Conservation (phyloP, 768 basidiomycete genomes). For the Suillus subaureus region DNA sequence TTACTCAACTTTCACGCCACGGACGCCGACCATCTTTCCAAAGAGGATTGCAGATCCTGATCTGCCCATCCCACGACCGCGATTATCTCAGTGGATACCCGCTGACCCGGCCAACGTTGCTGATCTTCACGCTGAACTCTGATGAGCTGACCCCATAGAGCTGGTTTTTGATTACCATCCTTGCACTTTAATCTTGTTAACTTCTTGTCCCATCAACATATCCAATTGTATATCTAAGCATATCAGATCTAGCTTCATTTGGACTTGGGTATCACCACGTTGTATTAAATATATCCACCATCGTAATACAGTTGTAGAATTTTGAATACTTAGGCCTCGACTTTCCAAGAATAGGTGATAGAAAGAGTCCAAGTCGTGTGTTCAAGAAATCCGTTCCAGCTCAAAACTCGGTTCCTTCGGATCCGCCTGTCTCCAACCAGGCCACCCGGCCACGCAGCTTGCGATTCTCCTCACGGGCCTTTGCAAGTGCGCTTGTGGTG, state of each 20-base stretch:
- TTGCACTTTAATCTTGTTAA: not conserved
- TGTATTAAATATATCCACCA: constrained; percentile 3
- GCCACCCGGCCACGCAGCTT: constrained; percentile 46
- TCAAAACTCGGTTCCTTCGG: constrained; percentile 35
- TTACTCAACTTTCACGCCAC: constrained; percentile 18
- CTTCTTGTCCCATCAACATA: not conserved
- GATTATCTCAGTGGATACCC: constrained; percentile 53
- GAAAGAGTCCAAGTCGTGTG: not conserved
- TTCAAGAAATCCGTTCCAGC: constrained; percentile 5
- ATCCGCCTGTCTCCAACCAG: constrained; percentile 36
- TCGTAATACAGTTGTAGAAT: constrained; percentile 7
- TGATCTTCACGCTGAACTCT: constrained; percentile 22
- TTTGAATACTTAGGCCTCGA: not conserved
- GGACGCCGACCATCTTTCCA: constrained; percentile 38
- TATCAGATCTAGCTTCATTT: not conserved
- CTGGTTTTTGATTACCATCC: constrained; percentile 7
- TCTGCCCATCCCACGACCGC: constrained; percentile 56
- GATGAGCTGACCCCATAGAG: constrained; percentile 15
- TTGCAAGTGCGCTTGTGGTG: constrained; percentile 43
- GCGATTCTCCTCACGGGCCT: constrained; percentile 55
- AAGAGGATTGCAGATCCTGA: constrained; percentile 48
- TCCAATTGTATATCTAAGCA: constrained; percentile 7
- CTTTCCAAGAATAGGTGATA: constrained; percentile 9
- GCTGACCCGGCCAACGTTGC: constrained; percentile 40
- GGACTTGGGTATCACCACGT: not conserved